Conservation (phyloP, 257 asterid species). For the Penstemon eatonii region DNA sequence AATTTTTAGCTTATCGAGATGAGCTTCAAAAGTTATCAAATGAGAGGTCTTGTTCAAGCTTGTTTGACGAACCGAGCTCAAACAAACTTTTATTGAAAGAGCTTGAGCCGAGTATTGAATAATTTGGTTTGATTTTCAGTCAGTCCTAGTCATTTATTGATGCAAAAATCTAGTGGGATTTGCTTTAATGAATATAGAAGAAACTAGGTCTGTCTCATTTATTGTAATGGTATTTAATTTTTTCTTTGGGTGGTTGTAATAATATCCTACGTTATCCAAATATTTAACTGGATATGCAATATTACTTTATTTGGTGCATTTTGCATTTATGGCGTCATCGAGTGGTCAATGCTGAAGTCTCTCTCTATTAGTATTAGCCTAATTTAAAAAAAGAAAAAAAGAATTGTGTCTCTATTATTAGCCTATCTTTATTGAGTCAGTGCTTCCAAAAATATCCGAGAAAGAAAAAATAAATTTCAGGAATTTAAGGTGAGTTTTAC, state of each 20-base stretch:
- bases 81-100: too few species aligned
- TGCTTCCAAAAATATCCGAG: too few species aligned
- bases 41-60: too few species aligned
- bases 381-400: background rate
- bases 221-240: constrained; percentile 15
- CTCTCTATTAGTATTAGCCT: background rate
- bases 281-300: constrained; percentile 22
- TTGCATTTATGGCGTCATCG: constrained; percentile 4
- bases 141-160: background rate
- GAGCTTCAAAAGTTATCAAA: too few species aligned
- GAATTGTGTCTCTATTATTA: too few species aligned
- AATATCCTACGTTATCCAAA: constrained; percentile 28
- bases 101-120: too few species aligned
- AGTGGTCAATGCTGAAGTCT: background rate
- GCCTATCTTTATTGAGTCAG: too few species aligned
- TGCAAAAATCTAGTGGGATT: constrained; percentile 17
- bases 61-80: too few species aligned
- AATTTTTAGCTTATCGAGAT: too few species aligned
- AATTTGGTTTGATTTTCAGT: constrained; percentile 10
- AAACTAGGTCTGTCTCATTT: constrained; percentile 25
- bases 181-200: constrained; percentile 11
- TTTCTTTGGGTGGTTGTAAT: constrained; percentile 30
- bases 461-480: too few species aligned
- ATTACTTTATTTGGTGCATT: background rate
- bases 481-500: too few species aligned